These are phyloP conservation scores for Peniophora sp. DNA, from an alignment of 1,284 basidiomycete genomes.

Conservation along the genomic window DNA sequence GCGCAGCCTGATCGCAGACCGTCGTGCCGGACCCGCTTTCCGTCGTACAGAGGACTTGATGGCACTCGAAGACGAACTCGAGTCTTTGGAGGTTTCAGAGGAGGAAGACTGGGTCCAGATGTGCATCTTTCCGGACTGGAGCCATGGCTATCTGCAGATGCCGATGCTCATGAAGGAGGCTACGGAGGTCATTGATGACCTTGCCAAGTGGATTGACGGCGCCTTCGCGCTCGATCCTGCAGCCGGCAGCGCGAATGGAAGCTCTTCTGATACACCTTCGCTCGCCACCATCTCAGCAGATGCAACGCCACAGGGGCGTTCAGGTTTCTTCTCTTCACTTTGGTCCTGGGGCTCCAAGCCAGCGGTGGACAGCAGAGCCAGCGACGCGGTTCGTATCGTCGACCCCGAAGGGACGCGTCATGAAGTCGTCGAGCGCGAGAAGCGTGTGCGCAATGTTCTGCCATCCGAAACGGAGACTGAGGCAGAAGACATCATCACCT, in stretches of 20 bases:
- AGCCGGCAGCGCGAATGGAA: background rate
- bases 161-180: slow-evolving; percentile 80
- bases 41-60: slow-evolving; percentile 31
- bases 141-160: slow-evolving; percentile 96
- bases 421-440: slow-evolving; percentile 9
- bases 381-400: background rate
- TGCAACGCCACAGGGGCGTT: slow-evolving; percentile 3
- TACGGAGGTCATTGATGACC: slow-evolving; percentile 72
- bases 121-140: slow-evolving; percentile 86
- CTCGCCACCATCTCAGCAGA: slow-evolving; percentile 5
- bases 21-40: slow-evolving; percentile 45
- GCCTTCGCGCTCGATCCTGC: slow-evolving; percentile 45
- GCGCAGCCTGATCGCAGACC: slow-evolving; percentile 40
- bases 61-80: slow-evolving; percentile 46
- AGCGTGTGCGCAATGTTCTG: background rate
- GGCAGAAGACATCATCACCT: slow-evolving; percentile 54
- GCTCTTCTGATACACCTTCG: slow-evolving; percentile 1
- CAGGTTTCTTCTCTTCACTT: slow-evolving; percentile 5
- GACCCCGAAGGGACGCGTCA: slow-evolving; percentile 10
- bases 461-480: slow-evolving; percentile 51
- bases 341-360: slow-evolving; percentile 8
- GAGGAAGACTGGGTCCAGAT: slow-evolving; percentile 96
- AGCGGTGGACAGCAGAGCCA: background rate
- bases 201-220: slow-evolving; percentile 89
- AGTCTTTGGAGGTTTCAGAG: slow-evolving; percentile 55